Percentiles rank a stretch among this genome's conserved stretches.
phyloP scores from a whole-genome alignment of 352 stramenopile species.

The Phytophthora sansomeana region DNA sequence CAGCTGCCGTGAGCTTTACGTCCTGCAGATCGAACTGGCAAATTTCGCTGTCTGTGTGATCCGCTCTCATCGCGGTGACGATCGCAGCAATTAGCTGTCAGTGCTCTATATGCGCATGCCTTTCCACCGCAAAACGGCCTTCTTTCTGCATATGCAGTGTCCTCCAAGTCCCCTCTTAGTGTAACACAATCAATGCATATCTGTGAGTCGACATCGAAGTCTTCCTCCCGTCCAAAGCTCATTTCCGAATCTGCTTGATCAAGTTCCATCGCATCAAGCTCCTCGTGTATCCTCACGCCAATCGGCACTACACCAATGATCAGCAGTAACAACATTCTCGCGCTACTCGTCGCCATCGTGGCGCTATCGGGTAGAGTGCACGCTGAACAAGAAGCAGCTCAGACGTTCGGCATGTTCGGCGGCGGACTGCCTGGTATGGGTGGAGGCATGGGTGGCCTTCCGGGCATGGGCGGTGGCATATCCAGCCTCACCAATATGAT shows the following conservation, averaged over 20 bases:
- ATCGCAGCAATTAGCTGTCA: background rate
- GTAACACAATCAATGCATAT: background rate
- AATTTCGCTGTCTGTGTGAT: background rate
- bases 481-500: constrained; percentile 10
- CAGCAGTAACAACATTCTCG: constrained; percentile 12
- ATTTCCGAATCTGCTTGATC: constrained; percentile 2
- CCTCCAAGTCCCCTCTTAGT: background rate
- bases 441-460: constrained; percentile 6
- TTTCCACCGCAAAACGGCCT: background rate
- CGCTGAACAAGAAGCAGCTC: constrained; percentile 8
- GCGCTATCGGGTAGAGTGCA: background rate
- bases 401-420: constrained; percentile 6
- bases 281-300: background rate
- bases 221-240: no score
- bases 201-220: no score
- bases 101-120: background rate
- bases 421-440: constrained; percentile 5
- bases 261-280: no score
- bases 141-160: no score
- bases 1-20: background rate
- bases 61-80: background rate
- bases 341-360: background rate
- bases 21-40: background rate
- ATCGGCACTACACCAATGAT: constrained; percentile 1
- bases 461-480: no score